A percentile compares a stretch with the other conserved stretches of the same genome.
These are phyloP conservation scores for Backusella australiensis DNA, from an alignment of 192 early-diverging fungal genomes.

Conservation along the genomic window DNA sequence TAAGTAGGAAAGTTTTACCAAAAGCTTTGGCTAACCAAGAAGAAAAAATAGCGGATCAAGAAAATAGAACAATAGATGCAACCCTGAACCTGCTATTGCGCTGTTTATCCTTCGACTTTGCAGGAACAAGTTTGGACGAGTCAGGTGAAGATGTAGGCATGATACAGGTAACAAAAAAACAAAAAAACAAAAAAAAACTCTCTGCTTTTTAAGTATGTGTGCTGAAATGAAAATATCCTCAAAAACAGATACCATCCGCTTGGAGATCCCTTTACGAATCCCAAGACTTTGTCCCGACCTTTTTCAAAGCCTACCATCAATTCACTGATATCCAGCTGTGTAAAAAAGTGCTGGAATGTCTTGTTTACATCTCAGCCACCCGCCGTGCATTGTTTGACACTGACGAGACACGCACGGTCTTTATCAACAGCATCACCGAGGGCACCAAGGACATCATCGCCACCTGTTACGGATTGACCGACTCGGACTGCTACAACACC, in stretches of 20 bases:
- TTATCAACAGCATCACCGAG: slow-evolving; percentile 65
- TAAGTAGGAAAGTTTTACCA: background rate
- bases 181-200: too few relatives aligned
- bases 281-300: slow-evolving; percentile 63
- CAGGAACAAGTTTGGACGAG: slow-evolving; percentile 73
- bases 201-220: slow-evolving; percentile 13
- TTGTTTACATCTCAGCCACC: slow-evolving; percentile 74
- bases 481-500: slow-evolving; percentile 80
- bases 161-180: slow-evolving; percentile 49
- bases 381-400: slow-evolving; percentile 82
- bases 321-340: slow-evolving; percentile 54
- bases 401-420: slow-evolving; percentile 60
- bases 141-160: slow-evolving; percentile 71
- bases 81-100: slow-evolving; percentile 59
- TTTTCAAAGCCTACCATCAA: slow-evolving; percentile 67
- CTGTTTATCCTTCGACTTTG: slow-evolving; percentile 80
- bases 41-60: slow-evolving; percentile 30
- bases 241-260: slow-evolving; percentile 62
- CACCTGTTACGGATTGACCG: slow-evolving; percentile 56
- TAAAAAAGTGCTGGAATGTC: slow-evolving; percentile 71
- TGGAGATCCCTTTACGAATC: slow-evolving; percentile 79
- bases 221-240: background rate
- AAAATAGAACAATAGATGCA: slow-evolving; percentile 41
- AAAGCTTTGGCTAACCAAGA: background rate
- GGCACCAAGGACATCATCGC: slow-evolving; percentile 69